Percentiles rank a stretch among this genome's conserved stretches.
Conservation (phyloP, 2,329 filamentous ascomycete genomes). For the Lasiodiplodia theobromae region DNA sequence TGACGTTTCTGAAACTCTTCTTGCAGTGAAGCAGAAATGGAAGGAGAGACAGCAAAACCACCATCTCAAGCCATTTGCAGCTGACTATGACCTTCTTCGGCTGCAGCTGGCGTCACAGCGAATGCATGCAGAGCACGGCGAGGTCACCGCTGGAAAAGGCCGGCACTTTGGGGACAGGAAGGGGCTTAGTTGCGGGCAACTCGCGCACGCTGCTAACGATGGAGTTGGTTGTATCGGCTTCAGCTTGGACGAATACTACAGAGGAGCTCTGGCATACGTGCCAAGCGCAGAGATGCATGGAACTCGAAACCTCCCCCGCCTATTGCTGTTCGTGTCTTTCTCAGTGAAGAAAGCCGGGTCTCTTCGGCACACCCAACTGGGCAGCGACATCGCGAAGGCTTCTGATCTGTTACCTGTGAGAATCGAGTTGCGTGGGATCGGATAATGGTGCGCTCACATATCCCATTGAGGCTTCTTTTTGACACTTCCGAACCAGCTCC, state of each 20-base stretch:
- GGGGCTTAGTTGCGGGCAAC: background rate
- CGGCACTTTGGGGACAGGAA: background rate
- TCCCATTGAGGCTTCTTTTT: background rate
- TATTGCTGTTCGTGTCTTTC: background rate
- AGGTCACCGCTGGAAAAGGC: background rate
- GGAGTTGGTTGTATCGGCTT: background rate
- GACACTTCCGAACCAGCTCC: background rate
- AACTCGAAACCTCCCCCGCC: background rate
- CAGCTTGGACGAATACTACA: background rate
- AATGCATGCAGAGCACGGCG: background rate
- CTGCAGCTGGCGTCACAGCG: background rate
- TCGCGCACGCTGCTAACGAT: background rate
- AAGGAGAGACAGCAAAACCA: background rate
- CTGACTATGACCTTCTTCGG: background rate
- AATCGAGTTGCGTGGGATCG: background rate
- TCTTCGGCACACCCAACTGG: background rate
- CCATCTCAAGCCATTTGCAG: background rate
- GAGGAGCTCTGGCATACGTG: background rate
- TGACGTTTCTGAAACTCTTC: background rate
- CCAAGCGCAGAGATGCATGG: background rate
- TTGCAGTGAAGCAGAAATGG: background rate
- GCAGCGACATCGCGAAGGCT: background rate
- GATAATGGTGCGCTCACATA: background rate
- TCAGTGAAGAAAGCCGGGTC: background rate
- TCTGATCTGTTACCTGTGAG: background rate